These are phyloP conservation scores for Phytopythium oedochilum DNA, from an alignment of 352 stramenopile genomes.

Conservation along the genomic window DNA sequence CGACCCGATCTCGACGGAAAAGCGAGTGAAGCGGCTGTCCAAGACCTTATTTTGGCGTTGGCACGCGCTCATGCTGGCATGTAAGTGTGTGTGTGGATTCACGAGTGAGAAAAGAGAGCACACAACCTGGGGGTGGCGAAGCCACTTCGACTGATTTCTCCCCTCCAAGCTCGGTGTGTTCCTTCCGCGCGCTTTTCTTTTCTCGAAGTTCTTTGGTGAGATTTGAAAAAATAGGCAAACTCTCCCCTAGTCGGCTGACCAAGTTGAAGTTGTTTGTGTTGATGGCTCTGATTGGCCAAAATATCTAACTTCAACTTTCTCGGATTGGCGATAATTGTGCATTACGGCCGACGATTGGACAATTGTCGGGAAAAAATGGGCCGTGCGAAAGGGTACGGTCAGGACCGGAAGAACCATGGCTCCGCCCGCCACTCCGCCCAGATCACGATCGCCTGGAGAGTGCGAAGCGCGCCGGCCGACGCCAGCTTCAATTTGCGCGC, in stretches of 20 bases:
- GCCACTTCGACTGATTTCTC: not conserved
- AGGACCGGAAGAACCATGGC: slow-evolving; percentile 2
- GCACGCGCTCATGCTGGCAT: too few species aligned
- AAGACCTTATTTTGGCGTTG: too few species aligned
- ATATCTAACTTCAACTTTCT: slow-evolving; percentile 20
- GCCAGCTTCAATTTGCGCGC: not conserved
- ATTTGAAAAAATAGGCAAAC: not conserved
- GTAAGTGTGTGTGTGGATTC: too few species aligned
- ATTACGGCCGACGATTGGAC: slow-evolving; percentile 7
- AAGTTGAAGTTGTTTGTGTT: slow-evolving; percentile 33
- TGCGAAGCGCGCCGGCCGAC: too few species aligned
- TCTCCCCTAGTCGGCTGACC: not conserved
- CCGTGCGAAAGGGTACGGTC: slow-evolving; percentile 2
- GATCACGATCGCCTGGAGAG: slow-evolving; percentile 8
- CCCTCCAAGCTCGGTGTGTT: too few species aligned
- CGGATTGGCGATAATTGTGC: slow-evolving; percentile 21
- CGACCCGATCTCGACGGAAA: not conserved
- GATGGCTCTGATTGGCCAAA: slow-evolving; percentile 20
- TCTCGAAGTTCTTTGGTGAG: not conserved
- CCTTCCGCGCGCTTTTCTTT: slow-evolving; percentile 2
- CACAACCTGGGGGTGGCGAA: not conserved
- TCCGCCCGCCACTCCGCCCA: not conserved
- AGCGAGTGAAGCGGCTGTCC: too few species aligned
- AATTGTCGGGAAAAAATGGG: not conserved
- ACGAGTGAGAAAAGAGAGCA: too few species aligned